phyloP scores from a whole-genome alignment of 192 early-diverging fungal genomes.

The Podochytrium sp. region DNA sequence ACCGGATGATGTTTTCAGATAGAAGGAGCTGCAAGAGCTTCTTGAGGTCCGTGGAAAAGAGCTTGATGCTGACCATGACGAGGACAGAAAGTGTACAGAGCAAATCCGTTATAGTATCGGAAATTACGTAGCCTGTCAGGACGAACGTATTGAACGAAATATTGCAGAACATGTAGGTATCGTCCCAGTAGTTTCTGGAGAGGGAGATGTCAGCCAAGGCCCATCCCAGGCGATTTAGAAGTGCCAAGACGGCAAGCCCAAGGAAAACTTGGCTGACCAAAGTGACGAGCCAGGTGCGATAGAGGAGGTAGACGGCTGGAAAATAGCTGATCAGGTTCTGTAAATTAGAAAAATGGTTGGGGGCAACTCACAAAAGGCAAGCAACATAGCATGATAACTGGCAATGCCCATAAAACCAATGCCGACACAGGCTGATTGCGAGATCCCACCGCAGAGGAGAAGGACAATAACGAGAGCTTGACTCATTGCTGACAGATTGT shows the following conservation, averaged over 20 bases:
- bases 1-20: neutral
- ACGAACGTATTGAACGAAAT: neutral
- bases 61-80: neutral
- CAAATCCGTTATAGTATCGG: neutral
- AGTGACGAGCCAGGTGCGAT: neutral
- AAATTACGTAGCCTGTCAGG: neutral
- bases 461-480: neutral
- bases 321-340: too few species aligned
- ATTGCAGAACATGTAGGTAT: neutral
- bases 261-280: neutral
- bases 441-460: neutral
- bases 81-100: neutral
- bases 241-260: neutral
- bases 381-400: neutral
- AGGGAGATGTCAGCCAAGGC: neutral
- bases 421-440: neutral
- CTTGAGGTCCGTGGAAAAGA: neutral
- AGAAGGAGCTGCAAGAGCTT: neutral
- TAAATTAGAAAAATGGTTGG: too few species aligned
- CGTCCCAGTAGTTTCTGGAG: neutral
- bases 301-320: constrained; percentile 1
- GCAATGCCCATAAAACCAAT: neutral
- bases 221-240: neutral
- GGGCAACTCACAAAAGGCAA: neutral
- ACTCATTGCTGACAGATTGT: constrained; percentile 2